Conservation (phyloP, 495 filamentous ascomycete species). For the Daldinia vernicosa region DNA sequence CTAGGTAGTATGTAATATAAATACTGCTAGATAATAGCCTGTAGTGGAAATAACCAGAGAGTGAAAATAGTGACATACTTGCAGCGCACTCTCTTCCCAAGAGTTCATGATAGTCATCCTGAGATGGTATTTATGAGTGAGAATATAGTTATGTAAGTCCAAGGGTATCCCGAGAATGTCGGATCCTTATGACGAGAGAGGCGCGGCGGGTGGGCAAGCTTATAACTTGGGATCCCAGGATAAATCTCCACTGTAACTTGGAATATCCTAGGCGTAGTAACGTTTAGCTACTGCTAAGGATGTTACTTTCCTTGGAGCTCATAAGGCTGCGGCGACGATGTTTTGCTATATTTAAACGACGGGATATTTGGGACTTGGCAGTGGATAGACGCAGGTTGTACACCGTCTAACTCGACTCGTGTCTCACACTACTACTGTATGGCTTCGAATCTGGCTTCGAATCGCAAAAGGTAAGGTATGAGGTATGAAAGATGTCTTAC, state of each 20-base stretch:
- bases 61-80: conserved; percentile 28
- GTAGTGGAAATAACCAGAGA: neutral
- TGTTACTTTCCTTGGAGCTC: neutral
- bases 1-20: neutral
- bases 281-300: neutral
- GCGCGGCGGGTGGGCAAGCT: neutral
- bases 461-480: neutral
- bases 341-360: conserved; percentile 8
- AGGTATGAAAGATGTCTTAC: conserved; percentile 17
- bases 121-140: neutral
- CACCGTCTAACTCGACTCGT: conserved; percentile 19
- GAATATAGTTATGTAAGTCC: neutral
- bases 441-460: neutral
- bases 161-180: neutral
- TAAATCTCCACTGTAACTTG: neutral
- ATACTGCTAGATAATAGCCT: neutral
- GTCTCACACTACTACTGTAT: neutral
- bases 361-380: neutral
- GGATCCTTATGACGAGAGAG: too few species aligned
- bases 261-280: neutral
- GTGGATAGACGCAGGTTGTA: neutral
- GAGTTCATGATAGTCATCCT: conserved; percentile 41
- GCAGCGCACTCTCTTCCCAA: conserved; percentile 43
- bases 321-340: neutral
- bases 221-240: neutral